phyloP scores from a whole-genome alignment of 1,139 yeast genomes.

The Yamadazyma siamensis region DNA sequence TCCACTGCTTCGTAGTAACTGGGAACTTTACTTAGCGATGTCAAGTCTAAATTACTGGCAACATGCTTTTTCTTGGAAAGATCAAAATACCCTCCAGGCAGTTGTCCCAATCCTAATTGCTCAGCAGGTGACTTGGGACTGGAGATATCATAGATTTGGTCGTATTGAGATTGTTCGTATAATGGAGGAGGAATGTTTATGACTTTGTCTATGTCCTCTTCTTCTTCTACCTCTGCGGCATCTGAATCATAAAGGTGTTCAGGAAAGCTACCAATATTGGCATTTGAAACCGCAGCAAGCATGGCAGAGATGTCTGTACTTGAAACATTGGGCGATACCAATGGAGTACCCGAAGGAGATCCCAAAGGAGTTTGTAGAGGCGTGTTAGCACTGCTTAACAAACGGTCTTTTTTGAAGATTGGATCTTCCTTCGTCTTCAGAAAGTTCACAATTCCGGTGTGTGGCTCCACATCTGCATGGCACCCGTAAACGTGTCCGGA shows the following conservation, averaged over 20 bases:
- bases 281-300: constrained; percentile 2
- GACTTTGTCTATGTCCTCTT: constrained; percentile 26
- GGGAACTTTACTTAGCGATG: constrained; percentile 17
- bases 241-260: constrained; percentile 9
- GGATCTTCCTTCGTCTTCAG: constrained; percentile 30
- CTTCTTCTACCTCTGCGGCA: constrained; percentile 26
- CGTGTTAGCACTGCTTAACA: constrained; percentile 6
- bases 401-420: constrained; percentile 28
- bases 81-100: constrained; percentile 13
- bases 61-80: constrained; percentile 11
- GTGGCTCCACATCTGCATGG: constrained; percentile 47
- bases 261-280: neutral
- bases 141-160: constrained; percentile 33
- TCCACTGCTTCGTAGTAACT: constrained; percentile 23
- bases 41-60: constrained; percentile 12
- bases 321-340: constrained; percentile 9
- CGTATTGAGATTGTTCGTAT: constrained; percentile 36
- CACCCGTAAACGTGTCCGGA: constrained; percentile 49
- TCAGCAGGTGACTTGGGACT: constrained; percentile 38
- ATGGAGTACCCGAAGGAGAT: constrained; percentile 7
- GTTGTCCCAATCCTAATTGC: constrained; percentile 27
- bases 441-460: constrained; percentile 44
- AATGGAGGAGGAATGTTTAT: constrained; percentile 44
- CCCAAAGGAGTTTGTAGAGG: constrained; percentile 14
- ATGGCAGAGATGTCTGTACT: constrained; percentile 4